Evolutionary conservation across 441 rosid genomes (phyloP), one percentile per base, ranked within the genome.

Genomic region (Melastoma candidum): DNA sequence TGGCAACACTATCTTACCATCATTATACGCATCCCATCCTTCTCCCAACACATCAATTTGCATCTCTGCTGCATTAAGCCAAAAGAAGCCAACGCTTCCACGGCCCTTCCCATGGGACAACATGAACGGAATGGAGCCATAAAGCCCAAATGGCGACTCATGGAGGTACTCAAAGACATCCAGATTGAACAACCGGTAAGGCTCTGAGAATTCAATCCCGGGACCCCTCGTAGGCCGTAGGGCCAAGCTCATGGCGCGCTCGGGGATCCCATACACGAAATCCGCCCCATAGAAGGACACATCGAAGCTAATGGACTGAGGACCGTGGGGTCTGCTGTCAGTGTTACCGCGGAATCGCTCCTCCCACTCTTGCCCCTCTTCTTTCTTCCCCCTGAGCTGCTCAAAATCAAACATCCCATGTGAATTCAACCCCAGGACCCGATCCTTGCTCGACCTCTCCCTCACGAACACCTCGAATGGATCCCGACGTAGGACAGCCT

Each of bases 51-150:
- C 97, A 77, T 94, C 99, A 74, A 94, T 90, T 77, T 94, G 97
- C 99, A 94, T 94, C 68, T 94, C 99, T 0, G 99, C 99, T 25
- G 97, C 95, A 68, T 94, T 94, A 64, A 94, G 62, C 99, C 99
- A 94, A 71, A 94, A 90, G 63, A 94, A 90, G 1, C 99, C 99
- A 0, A 82, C 78, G 57, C 76, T 83, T 63, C 74, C 82, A 10
- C 94, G 85, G 0, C 70, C 69, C 68, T 83, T 85, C 12, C 97
- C 90, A 48, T 87, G 99, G 0, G 94, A 81, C 59, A 89, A 73
- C 97, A 94, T 94, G 64, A 94, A 83, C 0, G 99, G 97, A 22
- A 90, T 87, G 0, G 99, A 77, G 3, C 99, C 99, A 57, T 94
- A 94, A 44, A 94, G 74, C 47, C 99, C 99, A 55, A 94, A 94